Percentiles rank a stretch among this genome's conserved stretches.
These are phyloP conservation scores for Psidium friedrichsthalianum DNA, from an alignment of 345 rosid genomes.

Conservation along the genomic window DNA sequence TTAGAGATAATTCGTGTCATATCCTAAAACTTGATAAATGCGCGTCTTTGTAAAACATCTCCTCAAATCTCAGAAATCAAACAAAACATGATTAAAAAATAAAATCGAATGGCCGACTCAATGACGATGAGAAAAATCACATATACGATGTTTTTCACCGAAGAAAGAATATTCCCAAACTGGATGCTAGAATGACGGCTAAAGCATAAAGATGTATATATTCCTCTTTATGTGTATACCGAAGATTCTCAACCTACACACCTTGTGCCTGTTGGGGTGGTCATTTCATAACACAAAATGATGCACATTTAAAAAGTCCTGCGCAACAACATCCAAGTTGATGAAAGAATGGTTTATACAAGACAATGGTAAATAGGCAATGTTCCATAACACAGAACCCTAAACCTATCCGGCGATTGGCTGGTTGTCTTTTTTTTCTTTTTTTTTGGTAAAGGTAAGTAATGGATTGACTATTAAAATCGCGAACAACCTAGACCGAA, in stretches of 20 bases:
- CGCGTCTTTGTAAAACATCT: background rate
- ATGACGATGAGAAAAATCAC: background rate
- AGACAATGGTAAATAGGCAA: background rate
- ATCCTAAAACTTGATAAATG: background rate
- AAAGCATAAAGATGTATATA: background rate
- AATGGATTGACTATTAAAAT: too few species aligned
- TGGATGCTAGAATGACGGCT: background rate
- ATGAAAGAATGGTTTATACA: background rate
- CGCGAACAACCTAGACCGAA: too few species aligned
- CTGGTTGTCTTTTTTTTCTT: too few species aligned
- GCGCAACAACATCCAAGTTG: background rate
- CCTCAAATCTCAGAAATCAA: background rate
- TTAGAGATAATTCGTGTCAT: too few species aligned
- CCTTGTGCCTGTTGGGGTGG: background rate
- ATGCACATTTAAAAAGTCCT: background rate
- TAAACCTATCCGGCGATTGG: too few species aligned
- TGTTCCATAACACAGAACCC: background rate
- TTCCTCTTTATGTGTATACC: background rate
- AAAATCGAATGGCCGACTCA: background rate
- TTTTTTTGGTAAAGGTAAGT: too few species aligned
- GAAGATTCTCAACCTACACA: background rate
- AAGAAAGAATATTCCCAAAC: background rate
- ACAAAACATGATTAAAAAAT: too few species aligned
- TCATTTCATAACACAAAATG: background rate
- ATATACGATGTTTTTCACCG: background rate